Evolutionary conservation across 2,329 filamentous ascomycete species (phyloP).

Genomic region (Cylindrodendrum hubeiense): DNA sequence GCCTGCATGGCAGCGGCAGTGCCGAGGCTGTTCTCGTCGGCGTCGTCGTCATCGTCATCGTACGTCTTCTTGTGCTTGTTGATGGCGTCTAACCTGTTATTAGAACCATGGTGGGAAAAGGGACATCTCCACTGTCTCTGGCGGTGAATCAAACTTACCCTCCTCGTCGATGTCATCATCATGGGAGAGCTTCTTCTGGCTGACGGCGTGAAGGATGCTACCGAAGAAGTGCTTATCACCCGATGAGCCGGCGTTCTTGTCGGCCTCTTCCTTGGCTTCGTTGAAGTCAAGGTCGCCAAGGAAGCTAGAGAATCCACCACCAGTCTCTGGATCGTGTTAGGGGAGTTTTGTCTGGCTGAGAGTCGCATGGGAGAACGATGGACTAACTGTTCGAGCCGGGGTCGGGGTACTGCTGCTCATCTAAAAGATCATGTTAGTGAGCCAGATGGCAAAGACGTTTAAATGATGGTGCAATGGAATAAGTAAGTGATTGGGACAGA

Average conservation of each 20-base stretch:
- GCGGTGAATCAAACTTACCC: conserved; percentile 49
- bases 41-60: conserved; percentile 59
- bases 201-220: conserved; percentile 59
- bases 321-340: conserved; percentile 45
- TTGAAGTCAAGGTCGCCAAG: conserved; percentile 63
- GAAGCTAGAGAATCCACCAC: conserved; percentile 52
- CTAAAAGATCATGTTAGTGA: conserved; percentile 24
- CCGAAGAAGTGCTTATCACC: conserved; percentile 64
- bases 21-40: conserved; percentile 68
- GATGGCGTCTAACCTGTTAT: conserved; percentile 67
- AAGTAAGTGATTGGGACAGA: no score
- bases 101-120: not conserved
- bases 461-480: not conserved
- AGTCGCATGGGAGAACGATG: not conserved
- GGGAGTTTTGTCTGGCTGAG: not conserved
- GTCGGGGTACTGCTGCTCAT: conserved; percentile 38
- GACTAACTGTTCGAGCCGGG: conserved; percentile 47
- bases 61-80: conserved; percentile 83
- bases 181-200: conserved; percentile 61
- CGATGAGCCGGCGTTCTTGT: conserved; percentile 58
- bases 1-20: conserved; percentile 84
- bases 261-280: conserved; percentile 62
- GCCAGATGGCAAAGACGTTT: not conserved
- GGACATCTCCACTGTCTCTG: not conserved
- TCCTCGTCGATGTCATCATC: conserved; percentile 65